Evolutionary conservation across 768 basidiomycete species (phyloP).

Genomic region (Tricholoma terreum): DNA sequence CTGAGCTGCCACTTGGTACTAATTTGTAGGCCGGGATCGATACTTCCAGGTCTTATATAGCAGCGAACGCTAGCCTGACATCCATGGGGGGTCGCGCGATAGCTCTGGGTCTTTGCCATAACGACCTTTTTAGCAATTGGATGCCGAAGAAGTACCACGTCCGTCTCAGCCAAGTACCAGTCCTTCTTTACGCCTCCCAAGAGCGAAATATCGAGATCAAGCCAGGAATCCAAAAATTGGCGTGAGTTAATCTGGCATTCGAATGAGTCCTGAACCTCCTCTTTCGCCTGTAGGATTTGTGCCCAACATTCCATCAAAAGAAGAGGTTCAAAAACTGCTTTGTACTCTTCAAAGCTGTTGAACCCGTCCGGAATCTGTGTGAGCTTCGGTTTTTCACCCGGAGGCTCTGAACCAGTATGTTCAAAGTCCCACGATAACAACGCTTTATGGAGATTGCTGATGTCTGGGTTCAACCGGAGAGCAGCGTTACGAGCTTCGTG

Average conservation of each 20-base stretch:
- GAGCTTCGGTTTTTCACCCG: constrained; percentile 39
- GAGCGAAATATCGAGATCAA: constrained; percentile 73
- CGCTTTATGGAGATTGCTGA: constrained; percentile 70
- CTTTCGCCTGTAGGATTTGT: constrained; percentile 76
- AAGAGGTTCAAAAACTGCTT: constrained; percentile 76
- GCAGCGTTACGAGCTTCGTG: constrained; percentile 62
- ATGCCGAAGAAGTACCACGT: constrained; percentile 77
- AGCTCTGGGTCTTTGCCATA: constrained; percentile 62
- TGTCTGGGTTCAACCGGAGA: constrained; percentile 77
- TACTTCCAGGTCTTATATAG: constrained; percentile 28
- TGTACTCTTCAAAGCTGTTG: constrained; percentile 61
- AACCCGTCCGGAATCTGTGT: constrained; percentile 65
- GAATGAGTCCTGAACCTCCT: constrained; percentile 52
- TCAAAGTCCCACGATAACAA: constrained; percentile 88
- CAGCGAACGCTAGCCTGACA: constrained; percentile 62
- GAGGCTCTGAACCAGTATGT: constrained; percentile 60
- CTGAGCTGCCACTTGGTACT: constrained; percentile 69
- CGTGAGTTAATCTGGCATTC: constrained; percentile 66
- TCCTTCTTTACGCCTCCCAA: constrained; percentile 57
- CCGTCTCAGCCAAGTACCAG: constrained; percentile 78
- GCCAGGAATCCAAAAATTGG: constrained; percentile 74
- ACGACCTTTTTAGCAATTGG: constrained; percentile 49
- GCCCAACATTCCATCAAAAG: constrained; percentile 90
- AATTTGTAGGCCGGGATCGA: constrained; percentile 61
- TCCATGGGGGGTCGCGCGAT: constrained; percentile 35